Percentiles rank a stretch among this genome's conserved stretches.
phyloP scores from a whole-genome alignment of 2,329 filamentous ascomycete genomes.

The Lanzia echinophila region DNA sequence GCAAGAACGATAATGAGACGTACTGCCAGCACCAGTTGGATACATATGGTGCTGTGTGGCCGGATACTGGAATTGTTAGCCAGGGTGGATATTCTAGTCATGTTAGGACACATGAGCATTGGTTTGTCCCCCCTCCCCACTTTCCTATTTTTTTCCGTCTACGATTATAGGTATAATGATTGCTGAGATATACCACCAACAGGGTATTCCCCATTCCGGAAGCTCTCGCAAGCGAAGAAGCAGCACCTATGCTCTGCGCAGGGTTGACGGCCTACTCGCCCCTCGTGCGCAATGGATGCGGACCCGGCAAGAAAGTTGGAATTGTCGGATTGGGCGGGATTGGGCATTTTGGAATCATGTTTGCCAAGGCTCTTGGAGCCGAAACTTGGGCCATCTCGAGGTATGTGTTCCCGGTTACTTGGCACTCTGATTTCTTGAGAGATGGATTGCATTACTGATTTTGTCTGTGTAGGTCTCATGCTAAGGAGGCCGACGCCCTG shows the following conservation, averaged over 20 bases:
- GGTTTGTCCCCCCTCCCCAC: slow-evolving; percentile 24
- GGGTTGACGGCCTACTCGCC: slow-evolving; percentile 77
- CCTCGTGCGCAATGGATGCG: slow-evolving; percentile 66
- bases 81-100: slow-evolving; percentile 63
- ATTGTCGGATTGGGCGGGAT: slow-evolving; percentile 68
- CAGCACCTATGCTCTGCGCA: slow-evolving; percentile 78
- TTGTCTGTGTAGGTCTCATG: slow-evolving; percentile 34
- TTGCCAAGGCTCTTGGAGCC: slow-evolving; percentile 59
- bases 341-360: slow-evolving; percentile 65
- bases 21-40: slow-evolving; percentile 45
- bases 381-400: slow-evolving; percentile 57
- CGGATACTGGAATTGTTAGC: slow-evolving; percentile 52
- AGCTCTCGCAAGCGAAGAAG: slow-evolving; percentile 52
- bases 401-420: background rate
- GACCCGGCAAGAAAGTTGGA: slow-evolving; percentile 72
- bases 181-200: background rate
- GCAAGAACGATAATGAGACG: slow-evolving; percentile 49
- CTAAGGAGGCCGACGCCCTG: slow-evolving; percentile 52
- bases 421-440: background rate
- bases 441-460: background rate
- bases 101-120: slow-evolving; percentile 71
- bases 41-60: slow-evolving; percentile 44
- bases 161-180: background rate
- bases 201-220: slow-evolving; percentile 64
- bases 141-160: background rate